Evolutionary conservation across 495 filamentous ascomycete genomes (phyloP), one percentile per base, ranked within the genome.

Genomic region (Letharia columbiana): DNA sequence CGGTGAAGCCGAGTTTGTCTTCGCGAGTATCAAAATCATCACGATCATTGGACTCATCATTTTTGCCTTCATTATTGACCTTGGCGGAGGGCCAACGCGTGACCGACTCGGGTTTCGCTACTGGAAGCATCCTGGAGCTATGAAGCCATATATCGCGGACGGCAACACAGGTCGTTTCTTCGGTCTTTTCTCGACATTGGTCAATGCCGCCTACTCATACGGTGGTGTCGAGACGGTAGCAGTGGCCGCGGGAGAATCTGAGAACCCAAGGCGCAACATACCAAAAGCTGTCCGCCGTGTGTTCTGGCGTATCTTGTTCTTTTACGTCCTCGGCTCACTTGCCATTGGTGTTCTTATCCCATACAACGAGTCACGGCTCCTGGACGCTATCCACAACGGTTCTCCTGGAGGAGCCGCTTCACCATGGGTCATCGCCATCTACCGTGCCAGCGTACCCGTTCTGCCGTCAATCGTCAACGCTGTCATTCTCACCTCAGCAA

Each of bases 231-330:
- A 93, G 72, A 80, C 87, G 69, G 83, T 90, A 37, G 87, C 84
- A 60, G 81, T 94, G 18, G 88, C 91, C 0, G 91, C 88, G 17
- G 89, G 89, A 66, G 91, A 96, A 75, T 87, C 90, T 65, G 83
- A 82, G 33, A 90, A 90, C 67, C 92, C 91, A 3, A 80, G 86
- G 42, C 86, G 84, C 70, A 88, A 89, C 60, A 85, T 96, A 64
- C 91, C 91, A 60, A 81, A 82, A 66, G 92, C 91, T 8, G 87
- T 87, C 13, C 87, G 87, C 54, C 85, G 90, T 64, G 90, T 91
- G 63, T 93, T 96, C 75, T 92, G 89, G 81, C 89, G 91, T 61
- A 90, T 96, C 72, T 73, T 88, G 63, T 83, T 95, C 78, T 95
- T 96, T 80, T 96, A 95, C 76, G 73, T 82, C 57, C 71, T 85